These are phyloP conservation scores for Friedmanniomyces endolithicus DNA, from an alignment of 495 filamentous ascomycete genomes.

Conservation along the genomic window DNA sequence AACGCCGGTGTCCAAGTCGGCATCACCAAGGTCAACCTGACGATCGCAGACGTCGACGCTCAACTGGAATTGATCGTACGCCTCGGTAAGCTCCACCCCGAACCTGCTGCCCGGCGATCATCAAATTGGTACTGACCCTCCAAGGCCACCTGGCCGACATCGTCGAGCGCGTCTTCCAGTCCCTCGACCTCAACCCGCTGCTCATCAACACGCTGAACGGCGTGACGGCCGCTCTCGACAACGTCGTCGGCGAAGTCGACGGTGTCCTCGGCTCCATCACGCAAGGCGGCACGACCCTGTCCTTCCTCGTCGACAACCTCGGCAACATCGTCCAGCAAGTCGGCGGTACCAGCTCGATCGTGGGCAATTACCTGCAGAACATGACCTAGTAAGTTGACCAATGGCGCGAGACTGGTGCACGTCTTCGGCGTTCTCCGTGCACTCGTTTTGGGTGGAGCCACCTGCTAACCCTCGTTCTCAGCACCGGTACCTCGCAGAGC, in stretches of 20 bases:
- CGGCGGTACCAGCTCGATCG: constrained; percentile 37
- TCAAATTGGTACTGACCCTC: neutral
- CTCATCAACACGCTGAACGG: constrained; percentile 42
- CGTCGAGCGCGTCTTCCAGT: constrained; percentile 43
- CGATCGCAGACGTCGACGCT: constrained; percentile 43
- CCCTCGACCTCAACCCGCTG: constrained; percentile 45
- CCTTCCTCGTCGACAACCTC: constrained; percentile 46
- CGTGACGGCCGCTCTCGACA: constrained; percentile 36
- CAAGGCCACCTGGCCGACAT: constrained; percentile 40
- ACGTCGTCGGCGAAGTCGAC: constrained; percentile 42
- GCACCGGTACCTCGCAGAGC: constrained; percentile 33
- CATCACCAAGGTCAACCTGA: constrained; percentile 45
- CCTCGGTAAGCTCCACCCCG: constrained; percentile 27
- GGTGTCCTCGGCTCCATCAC: constrained; percentile 42
- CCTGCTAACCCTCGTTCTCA: neutral
- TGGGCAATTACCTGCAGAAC: constrained; percentile 37
- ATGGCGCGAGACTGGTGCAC: too few species aligned
- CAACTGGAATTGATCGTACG: constrained; percentile 45
- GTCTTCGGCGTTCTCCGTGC: neutral
- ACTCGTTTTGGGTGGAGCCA: neutral
- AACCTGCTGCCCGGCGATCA: neutral
- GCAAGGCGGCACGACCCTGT: constrained; percentile 38
- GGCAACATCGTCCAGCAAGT: constrained; percentile 48
- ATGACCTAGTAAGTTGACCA: too few species aligned
- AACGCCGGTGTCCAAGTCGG: constrained; percentile 43